Base-by-base conservation (phyloP, 768 basidiomycete species). In the Russula emetica region DNA sequence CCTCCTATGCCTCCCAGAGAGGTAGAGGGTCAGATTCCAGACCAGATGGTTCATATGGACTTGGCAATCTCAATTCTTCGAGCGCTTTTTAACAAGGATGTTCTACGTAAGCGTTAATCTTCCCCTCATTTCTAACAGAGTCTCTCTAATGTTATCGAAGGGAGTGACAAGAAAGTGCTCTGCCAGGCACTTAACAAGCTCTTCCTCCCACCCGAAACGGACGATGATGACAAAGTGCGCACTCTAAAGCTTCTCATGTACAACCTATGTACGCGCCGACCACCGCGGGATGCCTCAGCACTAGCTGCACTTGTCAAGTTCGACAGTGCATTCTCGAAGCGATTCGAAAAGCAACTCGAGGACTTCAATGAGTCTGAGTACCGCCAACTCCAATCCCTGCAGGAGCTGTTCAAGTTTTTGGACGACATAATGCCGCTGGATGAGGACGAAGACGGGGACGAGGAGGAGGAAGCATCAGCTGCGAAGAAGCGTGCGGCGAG, bases 291-390 rank as follows among this genome's bases (percentile, higher is more conserved):
- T 77, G 75, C 79, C 53, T 69, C 80, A 62, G 74, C 87, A 16
- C 84, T 82, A 49, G 94, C 87, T 64, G 86, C 92, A 0, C 78
- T 96, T 55, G 76, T 74, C 26, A 86, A 85, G 66, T 94, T 96
- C 70, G 85, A 90, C 36, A 72, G 79, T 0, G 64, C 77, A 5
- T 77, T 97, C 49, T 73, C 76, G 55, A 94, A 92, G 78, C 86
- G 84, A 69, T 93, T 86, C 66, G 83, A 84, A 42, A 79, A 83
- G 59, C 85, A 88, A 68, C 76, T 94, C 14, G 84, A 85, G 64
- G 81, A 80, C 63, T 87, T 92, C 72, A 84, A 80, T 63, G 88
- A 90, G 70, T 86, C 83, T 44, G 87, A 91, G 49, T 85, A 83
- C 63, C 76, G 86, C 63, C 78, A 86, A 60, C 77, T 91, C 3